These are phyloP conservation scores for Aspergillus novofumigatus DNA, from an alignment of 2,329 filamentous ascomycete species.

Conservation along the genomic window DNA sequence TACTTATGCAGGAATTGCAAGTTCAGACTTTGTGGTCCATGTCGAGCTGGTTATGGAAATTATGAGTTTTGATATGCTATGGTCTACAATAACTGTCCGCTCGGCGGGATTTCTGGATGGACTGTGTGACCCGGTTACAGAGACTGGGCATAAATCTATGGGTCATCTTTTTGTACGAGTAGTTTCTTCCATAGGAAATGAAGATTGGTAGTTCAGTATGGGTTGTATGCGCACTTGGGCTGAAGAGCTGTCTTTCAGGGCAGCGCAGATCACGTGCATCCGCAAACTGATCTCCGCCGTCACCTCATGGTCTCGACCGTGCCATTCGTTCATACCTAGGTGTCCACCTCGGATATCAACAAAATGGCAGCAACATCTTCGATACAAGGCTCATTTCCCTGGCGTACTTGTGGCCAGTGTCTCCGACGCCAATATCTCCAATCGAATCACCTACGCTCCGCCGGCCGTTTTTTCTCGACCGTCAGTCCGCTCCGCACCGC, in stretches of 20 bases:
- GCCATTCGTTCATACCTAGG: not conserved
- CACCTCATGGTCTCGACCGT: not conserved
- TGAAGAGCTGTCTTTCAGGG: not conserved
- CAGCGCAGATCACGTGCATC: not conserved
- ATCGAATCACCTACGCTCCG: slow-evolving; percentile 3
- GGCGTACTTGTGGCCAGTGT: slow-evolving; percentile 25
- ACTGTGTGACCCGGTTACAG: not conserved
- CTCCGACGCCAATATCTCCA: slow-evolving; percentile 19
- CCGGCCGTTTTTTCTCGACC: slow-evolving; percentile 23
- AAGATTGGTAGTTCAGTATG: not conserved
- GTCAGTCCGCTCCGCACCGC: slow-evolving; percentile 23
- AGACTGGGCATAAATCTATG: not conserved
- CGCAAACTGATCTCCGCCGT: not conserved
- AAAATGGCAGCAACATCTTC: slow-evolving; percentile 12
- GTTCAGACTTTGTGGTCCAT: not conserved
- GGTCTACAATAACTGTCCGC: not conserved
- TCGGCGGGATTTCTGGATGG: not conserved
- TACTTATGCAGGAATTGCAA: not conserved
- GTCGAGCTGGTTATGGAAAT: not conserved
- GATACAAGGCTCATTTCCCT: slow-evolving; percentile 13
- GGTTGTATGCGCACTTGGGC: not conserved
- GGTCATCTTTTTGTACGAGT: not conserved
- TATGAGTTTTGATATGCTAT: not conserved
- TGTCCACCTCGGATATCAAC: not conserved
- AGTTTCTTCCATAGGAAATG: not conserved